phyloP scores from a whole-genome alignment of 345 rosid species.

The Euphorbia peplus region DNA sequence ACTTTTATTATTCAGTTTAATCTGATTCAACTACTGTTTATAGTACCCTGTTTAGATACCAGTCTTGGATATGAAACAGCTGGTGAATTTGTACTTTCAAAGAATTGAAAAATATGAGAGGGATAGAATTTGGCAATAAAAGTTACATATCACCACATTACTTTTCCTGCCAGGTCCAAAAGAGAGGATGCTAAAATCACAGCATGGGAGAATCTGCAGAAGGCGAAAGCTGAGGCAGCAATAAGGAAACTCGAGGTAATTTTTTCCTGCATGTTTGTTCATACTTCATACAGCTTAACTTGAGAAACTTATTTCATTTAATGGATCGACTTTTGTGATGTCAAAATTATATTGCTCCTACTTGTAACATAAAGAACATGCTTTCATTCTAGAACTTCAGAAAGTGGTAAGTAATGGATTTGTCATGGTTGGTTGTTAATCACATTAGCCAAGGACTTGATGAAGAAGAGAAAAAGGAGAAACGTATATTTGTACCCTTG shows the following conservation, averaged over 20 bases:
- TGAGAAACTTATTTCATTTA: background rate
- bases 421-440: background rate
- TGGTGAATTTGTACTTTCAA: background rate
- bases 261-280: constrained; percentile 19
- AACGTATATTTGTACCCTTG: no score
- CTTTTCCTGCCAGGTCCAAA: constrained; percentile 44
- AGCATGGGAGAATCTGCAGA: constrained; percentile 98
- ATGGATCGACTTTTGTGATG: constrained; percentile 5
- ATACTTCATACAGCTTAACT: constrained; percentile 1
- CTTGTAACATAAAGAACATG: background rate
- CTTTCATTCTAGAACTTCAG: background rate
- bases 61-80: background rate
- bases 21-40: background rate
- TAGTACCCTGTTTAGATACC: background rate
- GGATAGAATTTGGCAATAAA: background rate
- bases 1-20: background rate
- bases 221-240: constrained; percentile 95
- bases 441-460: background rate
- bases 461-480: background rate
- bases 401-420: background rate
- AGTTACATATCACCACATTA: background rate
- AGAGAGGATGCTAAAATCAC: constrained; percentile 87
- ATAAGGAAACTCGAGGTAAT: constrained; percentile 90
- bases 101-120: background rate
- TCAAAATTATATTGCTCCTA: background rate